Conservation (phyloP, 306 rosid genomes). For the Prunus armeniaca region DNA sequence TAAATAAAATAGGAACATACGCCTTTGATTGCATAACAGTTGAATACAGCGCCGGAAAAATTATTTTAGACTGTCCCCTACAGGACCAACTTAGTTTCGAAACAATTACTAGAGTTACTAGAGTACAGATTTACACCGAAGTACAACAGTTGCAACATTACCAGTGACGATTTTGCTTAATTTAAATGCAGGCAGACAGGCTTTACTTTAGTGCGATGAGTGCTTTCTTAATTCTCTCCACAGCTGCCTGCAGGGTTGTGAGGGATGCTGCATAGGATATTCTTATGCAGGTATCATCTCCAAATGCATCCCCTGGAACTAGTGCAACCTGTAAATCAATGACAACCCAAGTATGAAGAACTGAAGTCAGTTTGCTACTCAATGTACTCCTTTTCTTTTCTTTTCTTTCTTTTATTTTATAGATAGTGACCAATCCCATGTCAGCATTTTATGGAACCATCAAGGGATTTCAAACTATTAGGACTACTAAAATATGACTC, state of each 20-base stretch:
- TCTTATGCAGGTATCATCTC: conserved; percentile 82
- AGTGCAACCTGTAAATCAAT: conserved; percentile 72
- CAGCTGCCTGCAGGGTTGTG: conserved; percentile 68
- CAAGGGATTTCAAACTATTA: background rate
- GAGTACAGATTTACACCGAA: conserved; percentile 18
- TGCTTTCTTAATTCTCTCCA: conserved; percentile 78
- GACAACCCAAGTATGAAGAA: conserved; percentile 9
- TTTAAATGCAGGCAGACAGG: conserved; percentile 47
- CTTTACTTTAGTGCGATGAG: conserved; percentile 41
- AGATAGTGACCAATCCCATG: too few relatives aligned
- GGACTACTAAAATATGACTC: background rate
- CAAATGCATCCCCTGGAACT: conserved; percentile 93
- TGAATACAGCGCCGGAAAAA: background rate
- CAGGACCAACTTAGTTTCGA: conserved; percentile 10
- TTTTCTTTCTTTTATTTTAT: background rate
- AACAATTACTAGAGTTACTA: conserved; percentile 15
- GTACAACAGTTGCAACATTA: conserved; percentile 15
- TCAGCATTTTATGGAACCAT: background rate
- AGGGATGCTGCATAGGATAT: conserved; percentile 92
- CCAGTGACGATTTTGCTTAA: background rate
- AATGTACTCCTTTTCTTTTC: background rate
- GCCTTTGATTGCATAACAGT: background rate
- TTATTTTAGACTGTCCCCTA: background rate
- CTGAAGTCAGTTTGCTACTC: background rate
- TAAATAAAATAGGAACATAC: background rate